Evolutionary conservation across 306 rosid genomes (phyloP), one percentile per base, ranked within the genome.

Genomic region (Bauhinia variegata): DNA sequence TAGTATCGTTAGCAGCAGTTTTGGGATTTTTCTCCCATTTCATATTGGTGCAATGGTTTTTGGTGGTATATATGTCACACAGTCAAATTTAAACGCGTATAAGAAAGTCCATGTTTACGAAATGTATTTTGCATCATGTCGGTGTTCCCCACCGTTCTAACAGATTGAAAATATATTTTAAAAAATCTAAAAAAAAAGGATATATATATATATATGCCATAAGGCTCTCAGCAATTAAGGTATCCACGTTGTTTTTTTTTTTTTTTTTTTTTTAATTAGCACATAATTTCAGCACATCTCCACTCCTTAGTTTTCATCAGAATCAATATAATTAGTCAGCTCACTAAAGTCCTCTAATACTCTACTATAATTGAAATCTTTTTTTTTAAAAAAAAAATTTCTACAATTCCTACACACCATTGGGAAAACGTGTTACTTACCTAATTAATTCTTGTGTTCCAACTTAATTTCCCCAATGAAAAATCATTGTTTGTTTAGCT

Each of bases 251-350:
- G 51, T 69, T 48, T 9, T 39, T 34, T 11, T n/a, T n/a, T n/a
- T n/a, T n/a, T n/a, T n/a, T n/a, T n/a, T n/a, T n/a, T n/a, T n/a
- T n/a, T n/a, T n/a, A n/a, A n/a, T n/a, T 14, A 10, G 54, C 42
- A 68, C 71, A 18, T 5, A 66, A 46, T 46, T 34, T 6, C 58
- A 54, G 42, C 60, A 60, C 32, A 70, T 10, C 19, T 54, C 37
- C 65, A 64, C 58, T 72, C 63, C 14, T 12, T 17, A n/a, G 28
- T 34, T 60, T 23, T 2, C 28, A 23, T 23, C 28, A 23, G 28
- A 23, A 23, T n/a, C n/a, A n/a, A n/a, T n/a, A n/a, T n/a, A n/a
- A n/a, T n/a, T n/a, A n/a, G n/a, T n/a, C n/a, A n/a, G n/a, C n/a
- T n/a, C n/a, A n/a, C n/a, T n/a, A n/a, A n/a, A n/a, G n/a, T n/a